Conservation (phyloP, 805 yeast genomes). For the Candida ipomoeae region DNA sequence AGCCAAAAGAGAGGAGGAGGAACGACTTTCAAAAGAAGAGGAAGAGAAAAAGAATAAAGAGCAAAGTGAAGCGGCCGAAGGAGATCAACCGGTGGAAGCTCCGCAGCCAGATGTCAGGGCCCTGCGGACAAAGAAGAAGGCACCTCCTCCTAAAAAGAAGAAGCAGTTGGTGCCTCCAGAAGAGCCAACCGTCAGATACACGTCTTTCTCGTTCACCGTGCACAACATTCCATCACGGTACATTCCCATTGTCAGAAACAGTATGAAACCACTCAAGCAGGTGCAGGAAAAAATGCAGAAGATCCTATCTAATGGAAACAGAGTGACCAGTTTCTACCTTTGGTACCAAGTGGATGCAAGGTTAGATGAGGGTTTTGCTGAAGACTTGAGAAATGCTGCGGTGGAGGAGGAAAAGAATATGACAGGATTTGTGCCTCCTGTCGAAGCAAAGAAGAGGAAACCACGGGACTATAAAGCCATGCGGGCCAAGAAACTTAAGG, state of each 20-base stretch:
- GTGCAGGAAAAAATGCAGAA: conserved; percentile 61
- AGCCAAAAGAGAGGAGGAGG: conserved; percentile 26
- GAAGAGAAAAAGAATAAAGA: conserved; percentile 16
- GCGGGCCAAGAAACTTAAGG: conserved; percentile 18
- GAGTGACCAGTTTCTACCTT: conserved; percentile 57
- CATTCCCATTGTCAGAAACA: conserved; percentile 59
- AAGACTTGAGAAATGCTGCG: conserved; percentile 54
- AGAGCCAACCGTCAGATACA: conserved; percentile 45
- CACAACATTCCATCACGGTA: conserved; percentile 62
- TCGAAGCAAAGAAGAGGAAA: conserved; percentile 31
- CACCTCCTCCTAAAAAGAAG: conserved; percentile 14
- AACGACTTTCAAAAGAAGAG: conserved; percentile 19
- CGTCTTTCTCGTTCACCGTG: conserved; percentile 65
- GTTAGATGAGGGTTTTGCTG: conserved; percentile 64
- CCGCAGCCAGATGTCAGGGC: conserved; percentile 4
- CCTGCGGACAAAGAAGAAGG: conserved; percentile 14
- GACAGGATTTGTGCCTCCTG: conserved; percentile 29
- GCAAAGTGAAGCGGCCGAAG: conserved; percentile 6
- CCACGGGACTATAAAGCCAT: conserved; percentile 23
- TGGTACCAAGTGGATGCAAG: conserved; percentile 85
- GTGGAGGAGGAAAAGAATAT: conserved; percentile 49
- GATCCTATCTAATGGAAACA: conserved; percentile 54
- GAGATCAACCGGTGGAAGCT: conserved; percentile 13
- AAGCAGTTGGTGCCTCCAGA: conserved; percentile 24
- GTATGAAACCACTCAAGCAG: conserved; percentile 54